A percentile compares a stretch with the other conserved stretches of the same genome.
Conservation (phyloP, 2,329 filamentous ascomycete genomes). For the Cordyceps cicadae region DNA sequence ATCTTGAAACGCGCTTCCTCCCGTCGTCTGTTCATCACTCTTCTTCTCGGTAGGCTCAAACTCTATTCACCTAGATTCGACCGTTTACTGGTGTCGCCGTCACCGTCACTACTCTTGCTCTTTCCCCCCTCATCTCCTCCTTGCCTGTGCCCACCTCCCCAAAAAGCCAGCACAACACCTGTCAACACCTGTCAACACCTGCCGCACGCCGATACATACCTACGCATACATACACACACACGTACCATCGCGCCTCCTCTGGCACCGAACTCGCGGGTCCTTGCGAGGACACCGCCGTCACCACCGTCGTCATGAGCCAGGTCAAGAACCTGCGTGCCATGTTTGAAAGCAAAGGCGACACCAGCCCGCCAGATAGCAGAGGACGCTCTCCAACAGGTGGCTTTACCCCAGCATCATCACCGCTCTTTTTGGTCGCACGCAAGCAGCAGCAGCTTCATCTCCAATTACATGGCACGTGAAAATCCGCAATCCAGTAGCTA, state of each 20-base stretch:
- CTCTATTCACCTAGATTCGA: constrained; percentile 7
- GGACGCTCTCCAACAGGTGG: constrained; percentile 55
- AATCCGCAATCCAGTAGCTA: neutral
- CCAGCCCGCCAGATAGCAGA: constrained; percentile 54
- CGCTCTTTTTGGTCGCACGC: constrained; percentile 1
- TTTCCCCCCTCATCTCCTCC: neutral
- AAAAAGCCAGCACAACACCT: constrained; percentile 6
- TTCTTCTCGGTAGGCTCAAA: constrained; percentile 6
- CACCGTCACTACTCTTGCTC: neutral
- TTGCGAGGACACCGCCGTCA: constrained; percentile 4
- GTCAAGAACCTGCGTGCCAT: constrained; percentile 71
- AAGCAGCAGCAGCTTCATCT: neutral
- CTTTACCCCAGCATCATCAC: constrained; percentile 24
- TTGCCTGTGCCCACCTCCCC: neutral
- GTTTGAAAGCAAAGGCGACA: constrained; percentile 66
- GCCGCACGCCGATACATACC: constrained; percentile 5
- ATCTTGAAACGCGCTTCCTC: constrained; percentile 2
- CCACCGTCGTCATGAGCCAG: constrained; percentile 49
- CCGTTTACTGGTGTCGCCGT: constrained; percentile 4
- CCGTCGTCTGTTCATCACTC: constrained; percentile 10
- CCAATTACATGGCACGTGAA: neutral
- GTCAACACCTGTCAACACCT: neutral
- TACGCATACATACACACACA: neutral
- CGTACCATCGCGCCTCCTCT: neutral
- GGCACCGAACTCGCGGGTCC: constrained; percentile 7